phyloP scores from a whole-genome alignment of 2,329 filamentous ascomycete species.

The Macrophomina phaseolina region DNA sequence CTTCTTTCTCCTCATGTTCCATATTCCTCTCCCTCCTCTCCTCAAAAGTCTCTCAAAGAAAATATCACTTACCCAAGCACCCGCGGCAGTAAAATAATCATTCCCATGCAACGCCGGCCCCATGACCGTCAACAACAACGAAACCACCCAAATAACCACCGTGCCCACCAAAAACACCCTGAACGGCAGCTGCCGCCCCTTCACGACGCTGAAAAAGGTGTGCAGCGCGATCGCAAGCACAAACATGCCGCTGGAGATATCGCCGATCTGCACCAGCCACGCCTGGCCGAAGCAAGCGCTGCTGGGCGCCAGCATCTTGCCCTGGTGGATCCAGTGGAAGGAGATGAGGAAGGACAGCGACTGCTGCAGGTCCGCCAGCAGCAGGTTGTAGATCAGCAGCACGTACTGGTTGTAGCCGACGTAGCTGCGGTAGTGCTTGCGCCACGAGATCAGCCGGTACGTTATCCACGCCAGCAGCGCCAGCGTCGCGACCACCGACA shows the following conservation, averaged over 20 bases:
- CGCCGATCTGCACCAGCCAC: slow-evolving; percentile 59
- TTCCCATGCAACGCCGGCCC: slow-evolving; percentile 51
- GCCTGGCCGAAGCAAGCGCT: slow-evolving; percentile 57
- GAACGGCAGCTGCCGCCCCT: slow-evolving; percentile 54
- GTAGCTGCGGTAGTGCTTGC: slow-evolving; percentile 53
- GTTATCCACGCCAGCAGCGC: slow-evolving; percentile 56
- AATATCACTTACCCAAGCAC: slow-evolving; percentile 54
- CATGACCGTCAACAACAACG: slow-evolving; percentile 53
- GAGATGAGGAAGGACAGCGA: slow-evolving; percentile 57
- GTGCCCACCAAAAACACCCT: slow-evolving; percentile 52
- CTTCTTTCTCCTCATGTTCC: neutral
- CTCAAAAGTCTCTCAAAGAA: neutral
- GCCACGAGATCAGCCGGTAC: slow-evolving; percentile 58
- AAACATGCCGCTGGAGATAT: slow-evolving; percentile 59
- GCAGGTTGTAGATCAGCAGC: slow-evolving; percentile 60
- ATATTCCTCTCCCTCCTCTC: neutral
- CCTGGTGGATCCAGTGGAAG: slow-evolving; percentile 52
- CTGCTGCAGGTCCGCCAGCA: slow-evolving; percentile 60
- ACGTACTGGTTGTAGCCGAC: slow-evolving; percentile 62
- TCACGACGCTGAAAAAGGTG: slow-evolving; percentile 57
- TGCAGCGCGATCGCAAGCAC: slow-evolving; percentile 61
- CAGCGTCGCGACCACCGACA: slow-evolving; percentile 54
- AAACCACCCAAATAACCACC: slow-evolving; percentile 53
- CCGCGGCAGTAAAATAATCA: slow-evolving; percentile 55
- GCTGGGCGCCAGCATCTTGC: slow-evolving; percentile 52